Base-by-base conservation (phyloP, 805 yeast genomes). In the Yamadazyma sp. region DNA sequence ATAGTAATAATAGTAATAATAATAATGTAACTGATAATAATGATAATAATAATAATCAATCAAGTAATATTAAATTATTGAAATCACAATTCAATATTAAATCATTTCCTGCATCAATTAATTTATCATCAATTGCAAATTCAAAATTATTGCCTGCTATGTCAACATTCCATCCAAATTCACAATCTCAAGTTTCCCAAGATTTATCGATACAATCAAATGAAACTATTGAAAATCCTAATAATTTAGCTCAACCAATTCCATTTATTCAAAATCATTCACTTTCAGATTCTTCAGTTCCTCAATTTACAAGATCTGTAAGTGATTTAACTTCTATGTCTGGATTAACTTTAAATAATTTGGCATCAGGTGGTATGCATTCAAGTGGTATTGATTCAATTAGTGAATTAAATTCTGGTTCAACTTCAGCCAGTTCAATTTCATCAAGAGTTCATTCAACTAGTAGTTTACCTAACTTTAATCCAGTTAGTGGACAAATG, bases 121-220 rank as follows among this genome's bases (percentile, higher is more conserved):
- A 77, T 48, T 56, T 78, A 34, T 72, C 79, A n/a, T 66, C 75
- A 19, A 73, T 75, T 38, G 75, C 79, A n/a, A 31, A 32, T 7
- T 16, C 18, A 21, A 50, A 48, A 22, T 37, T 58, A n/a, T 43
- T 60, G 15, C 65, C 66, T 7, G 61, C 64, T 1, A 57, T 59
- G 62, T 56, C 61, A 3, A 55, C 39, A 5, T 21, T 23, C 14
- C 33, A 30, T n/a, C 28, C 29, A 24, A n/a, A n/a, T n/a, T 18
- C 8, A 13, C 23, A 21, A 21, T 10, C 7, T 10, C 23, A 21
- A 10, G 9, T 21, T 21, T 10, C 7, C 27, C 7, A 14, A 9
- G 9, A 17, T 9, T 18, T 13, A 14, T 27, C 7, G 11, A 14
- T 9, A 18, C 30, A 17, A 19, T n/a, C n/a, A n/a, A n/a, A n/a